Percentiles rank a stretch among this genome's conserved stretches.
phyloP scores from a whole-genome alignment of 345 rosid genomes.

The Hirschfeldia incana region DNA sequence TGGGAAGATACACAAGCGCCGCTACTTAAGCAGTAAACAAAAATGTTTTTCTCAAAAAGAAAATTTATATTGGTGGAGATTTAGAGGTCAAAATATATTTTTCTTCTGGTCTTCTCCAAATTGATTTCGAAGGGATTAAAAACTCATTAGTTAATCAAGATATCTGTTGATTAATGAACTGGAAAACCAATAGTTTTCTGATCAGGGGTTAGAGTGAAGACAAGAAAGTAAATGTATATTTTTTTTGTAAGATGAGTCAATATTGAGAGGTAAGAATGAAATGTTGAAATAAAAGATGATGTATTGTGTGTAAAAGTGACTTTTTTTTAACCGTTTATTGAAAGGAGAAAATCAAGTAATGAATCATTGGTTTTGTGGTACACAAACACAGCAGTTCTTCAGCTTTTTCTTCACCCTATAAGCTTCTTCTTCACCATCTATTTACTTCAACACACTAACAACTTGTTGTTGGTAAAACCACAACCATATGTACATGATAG shows the following conservation, averaged over 20 bases:
- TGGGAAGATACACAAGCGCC: conserved; percentile 45
- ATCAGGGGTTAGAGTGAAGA: not conserved
- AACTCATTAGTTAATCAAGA: not conserved
- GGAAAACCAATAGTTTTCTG: not conserved
- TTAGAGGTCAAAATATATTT: not conserved
- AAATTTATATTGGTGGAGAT: not conserved
- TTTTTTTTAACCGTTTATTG: not conserved
- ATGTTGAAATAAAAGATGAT: not conserved
- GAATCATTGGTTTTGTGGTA: not conserved
- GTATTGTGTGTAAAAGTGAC: not conserved
- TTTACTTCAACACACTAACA: too few relatives aligned
- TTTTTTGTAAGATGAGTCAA: not conserved
- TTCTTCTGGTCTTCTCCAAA: not conserved
- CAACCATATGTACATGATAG: too few relatives aligned
- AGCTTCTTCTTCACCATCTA: too few relatives aligned
- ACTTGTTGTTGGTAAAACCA: too few relatives aligned
- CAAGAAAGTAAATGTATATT: not conserved
- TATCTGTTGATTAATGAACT: not conserved
- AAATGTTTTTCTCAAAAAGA: not conserved
- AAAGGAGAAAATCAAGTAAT: not conserved
- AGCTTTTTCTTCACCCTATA: too few relatives aligned
- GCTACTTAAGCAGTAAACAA: conserved; percentile 30
- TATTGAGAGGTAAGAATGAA: not conserved
- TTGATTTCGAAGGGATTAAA: not conserved
- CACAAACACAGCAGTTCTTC: not conserved